A percentile compares a stretch with the other conserved stretches of the same genome.
Conservation (phyloP, 2,329 filamentous ascomycete species). For the Gaeumannomyces sp. region DNA sequence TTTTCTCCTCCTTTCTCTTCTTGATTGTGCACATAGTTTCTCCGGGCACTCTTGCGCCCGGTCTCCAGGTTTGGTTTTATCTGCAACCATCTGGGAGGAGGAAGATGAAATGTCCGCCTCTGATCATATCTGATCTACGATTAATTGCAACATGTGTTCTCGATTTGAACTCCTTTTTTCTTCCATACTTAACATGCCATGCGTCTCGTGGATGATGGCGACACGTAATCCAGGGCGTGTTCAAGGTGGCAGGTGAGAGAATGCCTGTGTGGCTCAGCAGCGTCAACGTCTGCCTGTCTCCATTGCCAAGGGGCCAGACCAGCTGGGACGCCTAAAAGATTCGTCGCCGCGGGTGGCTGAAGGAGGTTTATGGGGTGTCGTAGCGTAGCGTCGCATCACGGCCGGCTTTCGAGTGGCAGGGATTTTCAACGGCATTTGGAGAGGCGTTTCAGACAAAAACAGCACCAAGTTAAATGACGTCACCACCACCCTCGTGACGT, state of each 20-base stretch:
- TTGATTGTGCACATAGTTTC: not conserved
- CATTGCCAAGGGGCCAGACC: too few relatives aligned
- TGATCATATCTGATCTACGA: not conserved
- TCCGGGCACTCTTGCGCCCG: not conserved
- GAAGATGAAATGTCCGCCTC: not conserved
- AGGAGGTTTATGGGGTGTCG: not conserved
- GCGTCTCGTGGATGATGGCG: not conserved
- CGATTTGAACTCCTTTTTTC: not conserved
- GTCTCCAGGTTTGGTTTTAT: slow-evolving; percentile 2
- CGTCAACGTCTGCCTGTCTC: not conserved
- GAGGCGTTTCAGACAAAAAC: not conserved
- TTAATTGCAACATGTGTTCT: not conserved
- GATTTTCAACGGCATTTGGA: too few relatives aligned
- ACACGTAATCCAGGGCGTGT: not conserved
- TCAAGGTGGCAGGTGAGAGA: not conserved
- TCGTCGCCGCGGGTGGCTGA: not conserved
- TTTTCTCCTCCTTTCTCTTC: not conserved
- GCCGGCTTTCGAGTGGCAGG: too few relatives aligned
- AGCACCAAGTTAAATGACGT: not conserved
- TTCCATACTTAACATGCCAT: too few relatives aligned
- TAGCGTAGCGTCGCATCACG: too few relatives aligned
- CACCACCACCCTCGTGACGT: not conserved
- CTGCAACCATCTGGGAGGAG: not conserved
- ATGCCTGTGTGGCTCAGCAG: not conserved
- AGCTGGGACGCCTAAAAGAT: too few relatives aligned